A percentile compares a stretch with the other conserved stretches of the same genome.
Evolutionary conservation across 2,329 filamentous ascomycete genomes (phyloP).

Genomic region (Ascocoryne sarcoides): DNA sequence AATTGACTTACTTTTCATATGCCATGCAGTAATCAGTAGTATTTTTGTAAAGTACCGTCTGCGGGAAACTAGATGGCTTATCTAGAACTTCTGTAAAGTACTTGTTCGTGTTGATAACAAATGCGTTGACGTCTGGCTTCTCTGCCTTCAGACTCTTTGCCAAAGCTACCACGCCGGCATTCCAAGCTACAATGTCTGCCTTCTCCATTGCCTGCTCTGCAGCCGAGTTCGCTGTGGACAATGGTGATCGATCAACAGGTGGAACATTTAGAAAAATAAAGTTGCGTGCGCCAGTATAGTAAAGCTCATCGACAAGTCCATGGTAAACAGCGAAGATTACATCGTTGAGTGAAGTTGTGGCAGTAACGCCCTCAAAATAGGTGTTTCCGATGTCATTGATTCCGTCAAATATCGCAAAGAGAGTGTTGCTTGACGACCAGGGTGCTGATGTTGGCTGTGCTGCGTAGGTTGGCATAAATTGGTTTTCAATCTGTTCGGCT

Average conservation of each 20-base stretch:
- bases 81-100: conserved; percentile 46
- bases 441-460: conserved; percentile 20
- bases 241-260: conserved; percentile 44
- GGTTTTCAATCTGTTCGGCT: conserved; percentile 31
- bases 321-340: conserved; percentile 37
- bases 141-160: conserved; percentile 28
- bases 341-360: conserved; percentile 29
- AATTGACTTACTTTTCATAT: conserved; percentile 42
- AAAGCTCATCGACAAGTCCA: conserved; percentile 36
- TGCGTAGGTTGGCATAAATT: conserved; percentile 34
- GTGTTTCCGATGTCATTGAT: conserved; percentile 48
- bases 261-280: conserved; percentile 53
- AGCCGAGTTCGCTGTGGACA: conserved; percentile 34
- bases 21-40: conserved; percentile 44
- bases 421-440: conserved; percentile 16
- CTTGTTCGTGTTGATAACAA: conserved; percentile 43
- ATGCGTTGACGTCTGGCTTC: conserved; percentile 37
- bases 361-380: conserved; percentile 29
- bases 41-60: conserved; percentile 46
- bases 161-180: conserved; percentile 35
- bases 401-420: conserved; percentile 38
- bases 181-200: conserved; percentile 43
- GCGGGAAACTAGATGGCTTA: conserved; percentile 38
- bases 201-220: conserved; percentile 30
- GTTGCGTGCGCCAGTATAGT: conserved; percentile 44